Base-by-base conservation (phyloP, 2,329 filamentous ascomycete genomes). In the Colletotrichum noveboracense region DNA sequence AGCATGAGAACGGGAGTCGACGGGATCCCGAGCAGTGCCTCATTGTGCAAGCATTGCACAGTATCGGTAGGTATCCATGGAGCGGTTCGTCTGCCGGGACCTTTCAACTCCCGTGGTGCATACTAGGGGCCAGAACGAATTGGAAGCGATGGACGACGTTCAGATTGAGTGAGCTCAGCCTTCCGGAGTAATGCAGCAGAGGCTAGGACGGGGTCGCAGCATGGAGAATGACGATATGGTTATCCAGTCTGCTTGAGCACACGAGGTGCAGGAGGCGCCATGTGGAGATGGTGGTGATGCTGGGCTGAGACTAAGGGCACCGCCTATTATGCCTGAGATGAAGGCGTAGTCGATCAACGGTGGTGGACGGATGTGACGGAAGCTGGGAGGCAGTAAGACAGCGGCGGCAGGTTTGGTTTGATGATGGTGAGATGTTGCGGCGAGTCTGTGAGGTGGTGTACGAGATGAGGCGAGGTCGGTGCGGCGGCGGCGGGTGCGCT, bases 391-490 rank as follows among this genome's bases (percentile, higher is more conserved):
- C 52, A 34, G 56, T 70, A 65, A 75, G 73, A 69, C 73, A 65
- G 73, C 64, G 70, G 70, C 73, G 73, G 62, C 61, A 58, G 56
- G 16, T 18, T 34, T 48, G 73, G 64, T 61, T 75, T 75, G 55
- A 58, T 73, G 56, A 73, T 64, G 70, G 64, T 67, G 73, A 73
- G 70, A 65, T 36, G n/a, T 48, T 26, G 64, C 32, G 56, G 24
- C 32, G 32, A 67, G 56, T 68, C 64, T 68, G 70, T 73, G 64
- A 64, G 64, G 55, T 38, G 26, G 38, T 68, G 30, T 34, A 30
- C 55, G 70, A 73, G 58, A 68, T 75, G 70, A 73, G 64, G 43
- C 24, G 73, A 75, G 73, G 73, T 68, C 58, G 73, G 73, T 75
- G 73, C 73, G 70, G 55, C 30, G 43, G 34, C 24, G 60, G 58